Percentiles rank a stretch among this genome's conserved stretches.
These are phyloP conservation scores for Phoenix roebelenii DNA, from an alignment of 176 grass and related monocot species.

Conservation along the genomic window DNA sequence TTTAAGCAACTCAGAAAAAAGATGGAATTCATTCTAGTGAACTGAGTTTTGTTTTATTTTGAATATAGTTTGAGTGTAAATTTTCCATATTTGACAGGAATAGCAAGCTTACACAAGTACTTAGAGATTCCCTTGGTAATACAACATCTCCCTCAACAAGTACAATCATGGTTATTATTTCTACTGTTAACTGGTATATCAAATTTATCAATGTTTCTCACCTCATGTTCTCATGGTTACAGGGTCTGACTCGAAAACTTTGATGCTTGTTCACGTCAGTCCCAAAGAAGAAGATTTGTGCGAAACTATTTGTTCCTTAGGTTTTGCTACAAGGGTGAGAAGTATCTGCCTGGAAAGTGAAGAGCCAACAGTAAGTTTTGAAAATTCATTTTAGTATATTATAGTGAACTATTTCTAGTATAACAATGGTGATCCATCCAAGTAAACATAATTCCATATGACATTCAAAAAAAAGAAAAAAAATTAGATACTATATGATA, in stretches of 20 bases:
- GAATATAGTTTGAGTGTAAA: conserved; percentile 1
- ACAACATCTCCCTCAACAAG: conserved; percentile 1
- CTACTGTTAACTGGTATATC: conserved; percentile 19
- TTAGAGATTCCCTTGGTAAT: conserved; percentile 92
- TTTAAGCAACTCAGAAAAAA: too few species aligned
- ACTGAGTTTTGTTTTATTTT: neutral
- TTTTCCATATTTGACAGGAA: conserved; percentile 54
- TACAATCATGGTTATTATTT: conserved; percentile 15
- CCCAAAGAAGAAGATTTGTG: conserved; percentile 87
- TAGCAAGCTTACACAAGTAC: conserved; percentile 95
- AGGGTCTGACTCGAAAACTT: conserved; percentile 89
- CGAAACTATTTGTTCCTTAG: conserved; percentile 84
- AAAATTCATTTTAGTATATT: conserved; percentile 16
- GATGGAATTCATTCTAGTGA: too few species aligned
- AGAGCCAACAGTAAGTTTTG: conserved; percentile 59
- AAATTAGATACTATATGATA: too few species aligned
- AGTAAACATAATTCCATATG: too few species aligned
- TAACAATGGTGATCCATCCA: too few species aligned
- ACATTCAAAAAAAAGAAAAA: too few species aligned
- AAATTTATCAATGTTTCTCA: conserved; percentile 13
- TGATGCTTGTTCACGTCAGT: conserved; percentile 94
- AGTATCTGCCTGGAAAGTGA: conserved; percentile 67
- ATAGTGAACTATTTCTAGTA: too few species aligned
- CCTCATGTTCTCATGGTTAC: conserved; percentile 22
- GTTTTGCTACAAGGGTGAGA: conserved; percentile 81